phyloP scores from a whole-genome alignment of 305 asterid species.

The Plantago coronopus region DNA sequence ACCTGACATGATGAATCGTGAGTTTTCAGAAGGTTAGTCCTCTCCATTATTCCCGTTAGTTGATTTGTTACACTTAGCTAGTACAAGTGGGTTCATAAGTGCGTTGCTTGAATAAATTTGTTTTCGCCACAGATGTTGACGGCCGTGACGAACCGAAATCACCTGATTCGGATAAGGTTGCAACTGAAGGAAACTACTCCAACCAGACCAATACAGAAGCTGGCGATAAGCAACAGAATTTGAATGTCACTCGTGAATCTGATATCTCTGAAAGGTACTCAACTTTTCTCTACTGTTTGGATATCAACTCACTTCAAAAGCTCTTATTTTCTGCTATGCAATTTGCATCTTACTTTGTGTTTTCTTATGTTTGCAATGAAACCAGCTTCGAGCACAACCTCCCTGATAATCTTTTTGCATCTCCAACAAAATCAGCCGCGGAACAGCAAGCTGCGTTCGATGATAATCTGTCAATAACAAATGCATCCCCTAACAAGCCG shows the following conservation, averaged over 20 bases:
- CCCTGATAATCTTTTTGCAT: constrained; percentile 82
- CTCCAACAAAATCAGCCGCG: constrained; percentile 72
- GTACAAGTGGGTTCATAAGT: too few relatives aligned
- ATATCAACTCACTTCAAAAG: background rate
- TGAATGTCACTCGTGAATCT: constrained; percentile 31
- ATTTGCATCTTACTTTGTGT: background rate
- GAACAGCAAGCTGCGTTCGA: constrained; percentile 40
- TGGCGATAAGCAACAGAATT: constrained; percentile 34
- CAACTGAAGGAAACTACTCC: constrained; percentile 27
- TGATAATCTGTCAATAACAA: constrained; percentile 31
- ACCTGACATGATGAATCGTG: constrained; percentile 32
- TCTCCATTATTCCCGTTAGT: constrained; percentile 1
- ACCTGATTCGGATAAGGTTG: constrained; percentile 34
- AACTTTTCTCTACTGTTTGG: background rate
- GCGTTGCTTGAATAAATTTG: too few relatives aligned
- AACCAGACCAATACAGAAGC: constrained; percentile 16
- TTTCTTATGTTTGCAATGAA: constrained; percentile 18
- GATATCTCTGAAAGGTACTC: constrained; percentile 52
- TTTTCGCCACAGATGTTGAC: constrained; percentile 30
- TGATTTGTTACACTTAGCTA: too few relatives aligned
- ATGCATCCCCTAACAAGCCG: constrained; percentile 46
- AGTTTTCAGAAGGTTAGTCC: constrained; percentile 48
- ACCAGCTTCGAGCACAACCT: constrained; percentile 76
- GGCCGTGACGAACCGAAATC: constrained; percentile 27
- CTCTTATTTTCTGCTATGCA: background rate